Evolutionary conservation across 306 rosid genomes (phyloP).

Genomic region (Citrullus mucosospermus): DNA sequence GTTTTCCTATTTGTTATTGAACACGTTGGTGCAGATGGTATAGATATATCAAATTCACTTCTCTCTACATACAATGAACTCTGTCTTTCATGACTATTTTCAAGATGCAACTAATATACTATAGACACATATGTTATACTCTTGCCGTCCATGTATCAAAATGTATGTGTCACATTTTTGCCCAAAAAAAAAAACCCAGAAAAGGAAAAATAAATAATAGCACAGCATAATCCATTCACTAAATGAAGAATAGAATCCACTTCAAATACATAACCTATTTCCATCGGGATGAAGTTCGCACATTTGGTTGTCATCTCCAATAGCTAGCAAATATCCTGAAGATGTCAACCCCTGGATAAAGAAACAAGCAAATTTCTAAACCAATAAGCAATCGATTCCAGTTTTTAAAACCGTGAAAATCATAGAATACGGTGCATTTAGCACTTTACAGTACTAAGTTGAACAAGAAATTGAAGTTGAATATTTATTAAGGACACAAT

Average conservation of each 20-base stretch:
- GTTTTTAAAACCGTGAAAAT: neutral
- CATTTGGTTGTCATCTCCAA: conserved; percentile 79
- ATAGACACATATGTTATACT: neutral
- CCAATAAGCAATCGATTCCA: neutral
- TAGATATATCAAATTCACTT: neutral
- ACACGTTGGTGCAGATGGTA: neutral
- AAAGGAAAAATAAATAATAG: neutral
- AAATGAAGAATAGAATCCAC: neutral
- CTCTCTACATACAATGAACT: too few relatives aligned
- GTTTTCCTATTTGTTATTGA: too few relatives aligned
- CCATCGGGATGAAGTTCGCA: conserved; percentile 95
- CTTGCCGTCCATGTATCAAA: neutral
- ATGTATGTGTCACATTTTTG: neutral
- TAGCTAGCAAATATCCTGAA: conserved; percentile 63
- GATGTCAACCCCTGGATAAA: conserved; percentile 46
- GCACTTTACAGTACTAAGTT: neutral
- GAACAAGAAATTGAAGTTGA: neutral
- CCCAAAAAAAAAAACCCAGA: neutral
- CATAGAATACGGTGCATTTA: neutral
- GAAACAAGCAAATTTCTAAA: conserved; percentile 4
- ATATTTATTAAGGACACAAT: neutral
- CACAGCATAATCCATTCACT: neutral
- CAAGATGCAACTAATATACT: neutral
- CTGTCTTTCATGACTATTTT: neutral
- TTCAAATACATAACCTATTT: conserved; percentile 40